Conservation (phyloP, 2,329 filamentous ascomycete species). For the Ramularia collo-cygni region DNA sequence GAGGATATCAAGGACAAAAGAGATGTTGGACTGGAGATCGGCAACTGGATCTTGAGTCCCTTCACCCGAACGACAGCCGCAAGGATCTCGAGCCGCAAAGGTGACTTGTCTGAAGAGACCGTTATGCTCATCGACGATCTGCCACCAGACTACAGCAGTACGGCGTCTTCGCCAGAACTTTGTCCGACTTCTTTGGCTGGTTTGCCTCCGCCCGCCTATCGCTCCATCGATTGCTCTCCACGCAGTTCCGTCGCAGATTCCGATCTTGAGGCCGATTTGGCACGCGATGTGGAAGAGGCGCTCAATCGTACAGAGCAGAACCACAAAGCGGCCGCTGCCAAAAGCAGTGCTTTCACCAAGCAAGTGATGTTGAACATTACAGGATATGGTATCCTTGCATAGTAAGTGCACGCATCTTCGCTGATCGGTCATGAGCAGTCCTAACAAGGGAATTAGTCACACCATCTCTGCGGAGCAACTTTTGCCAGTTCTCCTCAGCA, state of each 20-base stretch:
- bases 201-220: conserved; percentile 28
- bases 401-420: conserved; percentile 59
- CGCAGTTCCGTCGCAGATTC: conserved; percentile 15
- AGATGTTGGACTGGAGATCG: conserved; percentile 70
- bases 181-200: conserved; percentile 19
- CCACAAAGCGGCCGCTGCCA: conserved; percentile 24
- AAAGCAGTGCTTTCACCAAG: conserved; percentile 65
- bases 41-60: conserved; percentile 55
- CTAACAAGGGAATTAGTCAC: conserved; percentile 54
- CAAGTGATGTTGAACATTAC: conserved; percentile 83
- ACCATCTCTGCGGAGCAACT: conserved; percentile 96
- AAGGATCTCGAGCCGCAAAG: conserved; percentile 33
- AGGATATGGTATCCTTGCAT: conserved; percentile 86
- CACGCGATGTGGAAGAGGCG: conserved; percentile 20
- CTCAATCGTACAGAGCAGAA: conserved; percentile 26
- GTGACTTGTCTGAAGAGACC: conserved; percentile 49
- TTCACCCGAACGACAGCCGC: conserved; percentile 20
- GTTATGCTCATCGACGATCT: conserved; percentile 58
- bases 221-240: conserved; percentile 27
- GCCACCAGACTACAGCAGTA: conserved; percentile 61
- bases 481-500: conserved; percentile 85
- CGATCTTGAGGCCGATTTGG: conserved; percentile 11
- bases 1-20: conserved; percentile 67
- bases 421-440: too few relatives aligned
- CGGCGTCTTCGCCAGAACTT: conserved; percentile 48